phyloP scores from a whole-genome alignment of 1,139 yeast genomes.

The Candida tetrigidarum region DNA sequence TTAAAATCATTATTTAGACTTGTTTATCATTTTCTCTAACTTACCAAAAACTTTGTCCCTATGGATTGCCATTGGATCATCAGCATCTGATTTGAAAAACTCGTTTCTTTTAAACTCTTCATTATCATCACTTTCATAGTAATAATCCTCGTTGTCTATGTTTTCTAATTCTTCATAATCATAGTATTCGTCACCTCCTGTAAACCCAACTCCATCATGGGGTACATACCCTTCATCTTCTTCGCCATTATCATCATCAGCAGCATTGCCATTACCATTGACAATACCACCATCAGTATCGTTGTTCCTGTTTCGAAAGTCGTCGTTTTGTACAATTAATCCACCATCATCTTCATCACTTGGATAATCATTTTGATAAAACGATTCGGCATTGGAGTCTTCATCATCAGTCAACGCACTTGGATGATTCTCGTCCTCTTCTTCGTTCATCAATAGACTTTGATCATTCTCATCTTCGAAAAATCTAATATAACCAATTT shows the following conservation, averaged over 20 bases:
- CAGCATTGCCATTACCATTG: conserved; percentile 15
- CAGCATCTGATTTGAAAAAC: conserved; percentile 57
- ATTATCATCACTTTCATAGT: conserved; percentile 27
- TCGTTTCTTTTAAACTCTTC: conserved; percentile 39
- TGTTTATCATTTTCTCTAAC: conserved; percentile 52
- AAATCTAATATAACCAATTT: conserved; percentile 69
- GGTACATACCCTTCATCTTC: conserved; percentile 33
- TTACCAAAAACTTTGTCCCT: conserved; percentile 64
- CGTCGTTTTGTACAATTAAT: conserved; percentile 17
- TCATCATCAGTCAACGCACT: conserved; percentile 41
- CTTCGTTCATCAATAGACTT: conserved; percentile 37
- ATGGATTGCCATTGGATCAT: conserved; percentile 64
- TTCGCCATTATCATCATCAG: conserved; percentile 20
- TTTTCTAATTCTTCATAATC: conserved; percentile 19
- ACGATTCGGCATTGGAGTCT: conserved; percentile 76
- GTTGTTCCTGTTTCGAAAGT: conserved; percentile 18
- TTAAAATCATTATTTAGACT: conserved; percentile 8
- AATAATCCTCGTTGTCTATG: conserved; percentile 27
- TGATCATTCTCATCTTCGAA: conserved; percentile 67
- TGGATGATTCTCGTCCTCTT: conserved; percentile 45
- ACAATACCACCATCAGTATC: conserved; percentile 21
- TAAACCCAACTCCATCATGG: conserved; percentile 34
- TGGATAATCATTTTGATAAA: conserved; percentile 92
- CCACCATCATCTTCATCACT: conserved; percentile 79
- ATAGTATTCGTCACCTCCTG: conserved; percentile 19